Evolutionary conservation across 768 basidiomycete genomes (phyloP).

Genomic region (Lactifluus volemus): DNA sequence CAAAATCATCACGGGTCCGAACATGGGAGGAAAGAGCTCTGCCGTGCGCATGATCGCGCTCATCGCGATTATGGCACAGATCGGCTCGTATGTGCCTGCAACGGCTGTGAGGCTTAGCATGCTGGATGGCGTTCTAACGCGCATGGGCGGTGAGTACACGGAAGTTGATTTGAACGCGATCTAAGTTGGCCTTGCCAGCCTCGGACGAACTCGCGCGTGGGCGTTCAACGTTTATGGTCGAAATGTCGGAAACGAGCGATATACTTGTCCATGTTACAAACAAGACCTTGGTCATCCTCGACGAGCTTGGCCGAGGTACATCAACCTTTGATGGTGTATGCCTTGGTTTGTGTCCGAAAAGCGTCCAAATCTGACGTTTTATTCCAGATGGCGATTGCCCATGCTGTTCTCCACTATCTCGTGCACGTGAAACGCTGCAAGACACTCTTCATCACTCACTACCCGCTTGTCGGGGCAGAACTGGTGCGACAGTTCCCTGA

Average conservation of each 20-base stretch:
- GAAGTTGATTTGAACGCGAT: slow-evolving; percentile 1
- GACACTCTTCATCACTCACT: slow-evolving; percentile 93
- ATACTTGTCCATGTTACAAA: slow-evolving; percentile 70
- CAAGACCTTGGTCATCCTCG: slow-evolving; percentile 79
- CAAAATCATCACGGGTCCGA: slow-evolving; percentile 77
- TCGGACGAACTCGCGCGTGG: slow-evolving; percentile 82
- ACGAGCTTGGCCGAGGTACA: slow-evolving; percentile 86
- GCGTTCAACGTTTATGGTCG: slow-evolving; percentile 95
- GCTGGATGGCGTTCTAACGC: slow-evolving; percentile 75
- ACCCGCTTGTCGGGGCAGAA: slow-evolving; percentile 72
- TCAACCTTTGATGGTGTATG: slow-evolving; percentile 79
- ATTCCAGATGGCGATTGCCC: slow-evolving; percentile 75
- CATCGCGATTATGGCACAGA: slow-evolving; percentile 73
- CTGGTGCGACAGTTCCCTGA: slow-evolving; percentile 50
- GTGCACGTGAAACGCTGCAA: slow-evolving; percentile 50
- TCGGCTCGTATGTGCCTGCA: slow-evolving; percentile 92
- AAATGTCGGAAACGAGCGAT: slow-evolving; percentile 89
- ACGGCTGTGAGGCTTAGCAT: slow-evolving; percentile 62
- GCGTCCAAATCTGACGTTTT: slow-evolving; percentile 26
- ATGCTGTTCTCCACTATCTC: slow-evolving; percentile 69
- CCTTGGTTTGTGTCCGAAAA: not conserved
- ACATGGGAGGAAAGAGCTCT: slow-evolving; percentile 87
- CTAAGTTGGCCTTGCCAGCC: slow-evolving; percentile 35
- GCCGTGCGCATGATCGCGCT: slow-evolving; percentile 72
- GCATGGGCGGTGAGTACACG: slow-evolving; percentile 72